Conservation (phyloP, 805 yeast genomes). For the Ogataea henricii region DNA sequence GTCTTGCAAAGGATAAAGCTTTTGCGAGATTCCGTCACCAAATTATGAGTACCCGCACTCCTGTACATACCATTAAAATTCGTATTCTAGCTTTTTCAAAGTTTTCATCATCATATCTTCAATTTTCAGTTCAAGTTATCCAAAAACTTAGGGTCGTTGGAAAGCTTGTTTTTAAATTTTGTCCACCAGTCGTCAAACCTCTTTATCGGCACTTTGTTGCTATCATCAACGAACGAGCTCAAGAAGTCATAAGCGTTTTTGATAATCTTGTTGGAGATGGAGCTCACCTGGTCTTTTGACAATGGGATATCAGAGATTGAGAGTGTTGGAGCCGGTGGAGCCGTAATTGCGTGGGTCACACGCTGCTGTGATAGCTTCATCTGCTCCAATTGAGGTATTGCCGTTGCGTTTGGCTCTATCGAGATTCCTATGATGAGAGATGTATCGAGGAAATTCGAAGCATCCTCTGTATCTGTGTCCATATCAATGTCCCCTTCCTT, state of each 20-base stretch:
- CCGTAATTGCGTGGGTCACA: constrained; percentile 33
- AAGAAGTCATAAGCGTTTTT: constrained; percentile 89
- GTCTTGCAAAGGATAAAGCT: constrained; percentile 29
- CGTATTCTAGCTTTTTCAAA: background rate
- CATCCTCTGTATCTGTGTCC: constrained; percentile 47
- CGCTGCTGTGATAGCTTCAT: constrained; percentile 21
- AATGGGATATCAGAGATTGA: constrained; percentile 28
- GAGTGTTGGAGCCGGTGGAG: constrained; percentile 34
- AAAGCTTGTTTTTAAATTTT: constrained; percentile 73
- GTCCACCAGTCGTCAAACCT: constrained; percentile 96
- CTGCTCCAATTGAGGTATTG: constrained; percentile 53
- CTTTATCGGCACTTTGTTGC: constrained; percentile 83
- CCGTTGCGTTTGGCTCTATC: constrained; percentile 74
- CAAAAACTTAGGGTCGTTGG: constrained; percentile 80
- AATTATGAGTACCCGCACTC: background rate
- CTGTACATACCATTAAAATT: constrained; percentile 2
- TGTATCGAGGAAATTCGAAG: constrained; percentile 5
- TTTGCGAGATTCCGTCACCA: constrained; percentile 10
- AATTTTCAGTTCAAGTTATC: constrained; percentile 43
- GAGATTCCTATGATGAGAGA: constrained; percentile 74
- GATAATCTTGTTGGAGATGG: constrained; percentile 82
- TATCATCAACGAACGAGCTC: constrained; percentile 79
- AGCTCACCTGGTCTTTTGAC: constrained; percentile 41
- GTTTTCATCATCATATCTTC: background rate
- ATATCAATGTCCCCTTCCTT: constrained; percentile 50